Percentiles rank a stretch among this genome's conserved stretches.
phyloP scores from a whole-genome alignment of 2,329 filamentous ascomycete species.

The Pseudopyrenochaeta lycopersici region DNA sequence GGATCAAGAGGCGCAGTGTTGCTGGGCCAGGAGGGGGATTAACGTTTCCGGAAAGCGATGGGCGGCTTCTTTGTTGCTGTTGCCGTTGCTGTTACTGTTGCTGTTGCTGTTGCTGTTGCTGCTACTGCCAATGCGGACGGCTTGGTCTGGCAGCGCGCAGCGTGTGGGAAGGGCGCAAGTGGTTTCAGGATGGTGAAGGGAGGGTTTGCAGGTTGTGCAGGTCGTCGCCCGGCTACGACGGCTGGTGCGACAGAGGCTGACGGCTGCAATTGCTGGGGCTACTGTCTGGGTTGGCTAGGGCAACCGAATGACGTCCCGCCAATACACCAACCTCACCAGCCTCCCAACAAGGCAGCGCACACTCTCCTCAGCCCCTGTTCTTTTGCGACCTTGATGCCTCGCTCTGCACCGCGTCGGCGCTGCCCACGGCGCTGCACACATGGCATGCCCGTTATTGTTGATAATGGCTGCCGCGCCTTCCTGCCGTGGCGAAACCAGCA shows the following conservation, averaged over 20 bases:
- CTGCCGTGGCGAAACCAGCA: neutral
- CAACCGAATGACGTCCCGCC: constrained; percentile 14
- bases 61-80: constrained; percentile 7
- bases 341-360: constrained; percentile 7
- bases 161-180: neutral
- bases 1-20: constrained; percentile 12
- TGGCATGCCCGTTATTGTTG: too few species aligned
- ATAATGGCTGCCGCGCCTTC: neutral
- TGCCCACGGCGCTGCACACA: neutral
- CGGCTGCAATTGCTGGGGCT: constrained; percentile 9
- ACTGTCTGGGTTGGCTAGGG: constrained; percentile 5
- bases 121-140: neutral
- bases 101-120: too few species aligned
- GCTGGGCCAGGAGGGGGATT: neutral
- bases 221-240: constrained; percentile 12
- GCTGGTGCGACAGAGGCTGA: constrained; percentile 24
- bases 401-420: neutral
- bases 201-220: constrained; percentile 1
- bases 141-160: constrained; percentile 2
- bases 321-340: constrained; percentile 12
- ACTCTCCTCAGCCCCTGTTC: neutral
- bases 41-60: constrained; percentile 6
- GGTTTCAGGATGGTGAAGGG: neutral
- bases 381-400: neutral
- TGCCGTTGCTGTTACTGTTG: neutral